Base-by-base conservation (phyloP, 495 filamentous ascomycete genomes). In the Penicillium canescens region DNA sequence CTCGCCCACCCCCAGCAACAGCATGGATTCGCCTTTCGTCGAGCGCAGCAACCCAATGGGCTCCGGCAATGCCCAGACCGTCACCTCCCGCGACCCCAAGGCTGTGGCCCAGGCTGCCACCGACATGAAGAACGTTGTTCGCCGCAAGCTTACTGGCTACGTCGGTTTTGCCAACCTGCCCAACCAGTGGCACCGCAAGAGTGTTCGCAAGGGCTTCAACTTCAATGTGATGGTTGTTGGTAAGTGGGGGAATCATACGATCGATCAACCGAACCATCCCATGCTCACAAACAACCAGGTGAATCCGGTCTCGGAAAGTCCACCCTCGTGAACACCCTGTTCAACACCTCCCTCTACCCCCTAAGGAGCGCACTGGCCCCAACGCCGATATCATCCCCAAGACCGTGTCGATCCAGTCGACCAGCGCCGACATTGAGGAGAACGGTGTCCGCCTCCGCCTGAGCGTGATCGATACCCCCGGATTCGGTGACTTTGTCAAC, bases 181-280 rank as follows among this genome's bases (percentile, higher is more conserved):
- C 40, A 98, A 98, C 77, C 94, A 98, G 76, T 98, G 95, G 95
- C 94, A 98, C 81, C 92, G 94, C 74, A 98, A 98, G 87, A 96
- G 92, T 83, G 95, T 98, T 64, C 89, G 94, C 68, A 98, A 98
- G 75, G 94, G 94, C 54, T 98, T 98, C 86, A 98, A 98, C 83
- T 98, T 98, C 82, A 98, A 98, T 69, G 94, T 98, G 54, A 98
- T 98, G 94, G 94, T 98, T 74, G 94, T 98, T 74, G 94, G 94
- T 98, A 80, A 65, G 79, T 51, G 20, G 8, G 31, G 12, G 26
- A 14, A 14, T 3, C 28, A 31, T 77, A 46, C 33, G 55, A 80
- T 82, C 33, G 55, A 80, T 82, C 38, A 49, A 50, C 24, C 9
- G 33, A 41, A 42, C 8, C 14, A 20, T 13, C 16, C 11, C 18